These are phyloP conservation scores for Oenanthe sinensis DNA, from an alignment of 129 eudicot genomes.

Conservation along the genomic window DNA sequence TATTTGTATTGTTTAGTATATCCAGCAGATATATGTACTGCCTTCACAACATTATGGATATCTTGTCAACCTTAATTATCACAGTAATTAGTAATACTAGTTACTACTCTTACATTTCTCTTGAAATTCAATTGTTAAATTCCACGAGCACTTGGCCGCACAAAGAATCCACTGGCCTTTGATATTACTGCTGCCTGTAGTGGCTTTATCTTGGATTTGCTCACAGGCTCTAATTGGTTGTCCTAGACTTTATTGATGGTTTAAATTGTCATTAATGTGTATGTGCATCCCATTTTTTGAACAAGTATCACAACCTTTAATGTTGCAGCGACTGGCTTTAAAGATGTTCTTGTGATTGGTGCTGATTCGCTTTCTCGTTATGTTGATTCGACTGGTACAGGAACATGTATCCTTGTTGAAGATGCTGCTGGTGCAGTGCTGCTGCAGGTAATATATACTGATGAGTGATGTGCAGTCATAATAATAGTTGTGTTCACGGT, in stretches of 20 bases:
- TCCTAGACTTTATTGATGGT: background rate
- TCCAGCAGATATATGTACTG: background rate
- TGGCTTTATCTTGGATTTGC: constrained; percentile 76
- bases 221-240: constrained; percentile 35
- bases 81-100: background rate
- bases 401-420: constrained; percentile 92
- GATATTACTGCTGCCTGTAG: constrained; percentile 96
- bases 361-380: constrained; percentile 91
- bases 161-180: constrained; percentile 66
- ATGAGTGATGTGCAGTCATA: background rate
- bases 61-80: background rate
- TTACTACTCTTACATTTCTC: background rate
- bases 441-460: constrained; percentile 43
- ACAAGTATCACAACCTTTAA: background rate
- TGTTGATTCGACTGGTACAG: constrained; percentile 97
- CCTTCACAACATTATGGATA: too few relatives aligned
- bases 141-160: constrained; percentile 78
- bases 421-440: constrained; percentile 98
- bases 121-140: constrained; percentile 29
- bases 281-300: background rate
- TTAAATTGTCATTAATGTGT: background rate
- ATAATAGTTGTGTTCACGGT: background rate
- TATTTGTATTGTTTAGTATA: background rate
- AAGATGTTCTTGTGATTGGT: constrained; percentile 78
- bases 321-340: constrained; percentile 68